Evolutionary conservation across 768 basidiomycete species (phyloP), one percentile per base, ranked within the genome.

Genomic region (Suillus clintonianus): DNA sequence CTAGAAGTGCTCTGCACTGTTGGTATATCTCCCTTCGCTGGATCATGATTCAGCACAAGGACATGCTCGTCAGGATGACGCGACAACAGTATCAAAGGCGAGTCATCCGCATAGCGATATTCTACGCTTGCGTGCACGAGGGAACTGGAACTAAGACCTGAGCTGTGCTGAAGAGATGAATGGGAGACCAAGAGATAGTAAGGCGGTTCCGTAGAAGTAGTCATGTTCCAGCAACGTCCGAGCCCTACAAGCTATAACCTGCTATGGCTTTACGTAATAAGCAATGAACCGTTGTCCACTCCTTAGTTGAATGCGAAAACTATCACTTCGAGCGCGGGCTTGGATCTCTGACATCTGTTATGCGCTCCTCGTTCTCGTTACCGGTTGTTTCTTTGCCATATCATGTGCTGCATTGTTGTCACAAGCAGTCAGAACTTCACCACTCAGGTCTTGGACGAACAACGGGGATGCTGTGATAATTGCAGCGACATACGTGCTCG

Each of bases 61-160:
- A 94, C 87, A 68, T 89, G 89, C 72, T 92, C 91, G 59, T 85
- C 81, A 13, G 83, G 78, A 45, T 81, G 79, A 41, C 79, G 82
- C 5, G 90, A 88, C 45, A 92, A 76, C 14, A 94, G 76, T 13
- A 85, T 75, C n/a, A 86, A 74, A 4, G 91, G 88, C 0, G 88
- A 82, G 70, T 95, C 93, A 68, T 95, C 91, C 22, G 86, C 83
- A 70, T 91, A 94, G 69, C 91, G 89, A 72, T 94, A 94, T 68
- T 94, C 89, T 19, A 95, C 87, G 48, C 80, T 77, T 5, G 91
- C 90, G 70, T 94, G 92, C 13, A 82, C 77, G 54, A 80, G 69
- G 37, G 64, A 66, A 2, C 65, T 78, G 34, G 78, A 78, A 36
- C 79, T 81, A 13, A 78, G 76, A 3, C 81, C 72, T 24, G 81